Evolutionary conservation across 2,329 filamentous ascomycete species (phyloP).

Genomic region (Aureobasidium leucospermi): DNA sequence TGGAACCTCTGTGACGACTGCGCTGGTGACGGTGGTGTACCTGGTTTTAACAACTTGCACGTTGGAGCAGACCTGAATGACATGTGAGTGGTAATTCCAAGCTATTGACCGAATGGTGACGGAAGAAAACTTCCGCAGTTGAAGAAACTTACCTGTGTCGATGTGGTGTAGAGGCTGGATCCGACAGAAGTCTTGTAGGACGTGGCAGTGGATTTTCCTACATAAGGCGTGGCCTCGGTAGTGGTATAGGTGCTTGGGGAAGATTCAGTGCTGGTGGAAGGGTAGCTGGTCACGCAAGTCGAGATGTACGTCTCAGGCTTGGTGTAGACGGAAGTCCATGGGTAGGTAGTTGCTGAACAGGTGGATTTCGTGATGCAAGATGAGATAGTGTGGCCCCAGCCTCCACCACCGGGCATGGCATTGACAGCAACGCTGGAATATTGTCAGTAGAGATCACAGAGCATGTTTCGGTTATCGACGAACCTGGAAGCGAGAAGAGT

Average conservation of each 20-base stretch:
- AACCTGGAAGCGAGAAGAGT: conserved; percentile 12
- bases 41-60: background rate
- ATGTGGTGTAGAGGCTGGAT: background rate
- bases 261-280: background rate
- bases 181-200: background rate
- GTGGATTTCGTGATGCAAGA: conserved; percentile 13
- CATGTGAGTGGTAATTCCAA: background rate
- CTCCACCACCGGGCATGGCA: background rate
- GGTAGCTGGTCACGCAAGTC: conserved; percentile 8
- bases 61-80: background rate
- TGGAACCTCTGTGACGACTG: background rate
- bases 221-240: background rate
- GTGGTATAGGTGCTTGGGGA: background rate
- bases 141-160: background rate
- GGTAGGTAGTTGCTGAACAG: background rate
- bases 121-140: background rate
- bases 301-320: conserved; percentile 1
- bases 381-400: background rate
- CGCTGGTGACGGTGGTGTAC: background rate
- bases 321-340: background rate
- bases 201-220: background rate
- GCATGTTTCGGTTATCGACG: background rate
- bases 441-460: background rate
- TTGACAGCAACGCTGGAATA: background rate
- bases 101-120: background rate